phyloP scores from a whole-genome alignment of 2,329 filamentous ascomycete genomes.

The Hypoxylon sp. region DNA sequence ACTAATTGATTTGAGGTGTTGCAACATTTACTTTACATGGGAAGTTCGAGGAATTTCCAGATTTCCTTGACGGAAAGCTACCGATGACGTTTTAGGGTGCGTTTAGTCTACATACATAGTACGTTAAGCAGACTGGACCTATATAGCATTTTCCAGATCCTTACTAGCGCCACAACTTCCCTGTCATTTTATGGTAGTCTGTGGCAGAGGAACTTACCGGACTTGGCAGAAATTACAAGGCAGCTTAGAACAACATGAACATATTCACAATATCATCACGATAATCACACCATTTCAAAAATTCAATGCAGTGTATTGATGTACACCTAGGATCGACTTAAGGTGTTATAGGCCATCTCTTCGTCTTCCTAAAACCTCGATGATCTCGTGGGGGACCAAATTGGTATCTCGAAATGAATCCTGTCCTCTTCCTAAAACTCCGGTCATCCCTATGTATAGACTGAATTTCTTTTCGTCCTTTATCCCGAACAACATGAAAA shows the following conservation, averaged over 20 bases:
- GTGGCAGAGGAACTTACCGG: slow-evolving; percentile 13
- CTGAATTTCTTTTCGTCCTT: slow-evolving; percentile 37
- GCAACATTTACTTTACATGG: not conserved
- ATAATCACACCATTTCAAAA: not conserved
- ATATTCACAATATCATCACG: slow-evolving; percentile 8
- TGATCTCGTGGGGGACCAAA: slow-evolving; percentile 20
- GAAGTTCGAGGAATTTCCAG: slow-evolving; percentile 29
- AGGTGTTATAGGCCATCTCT: slow-evolving; percentile 27
- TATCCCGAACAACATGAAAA: slow-evolving; percentile 36
- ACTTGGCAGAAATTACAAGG: not conserved
- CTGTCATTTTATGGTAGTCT: slow-evolving; percentile 6
- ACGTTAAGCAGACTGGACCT: not conserved
- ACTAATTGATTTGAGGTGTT: slow-evolving; percentile 1
- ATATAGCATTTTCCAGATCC: slow-evolving; percentile 4
- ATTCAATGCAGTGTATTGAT: slow-evolving; percentile 38
- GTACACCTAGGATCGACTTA: slow-evolving; percentile 19
- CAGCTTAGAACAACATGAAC: not conserved
- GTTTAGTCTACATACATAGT: slow-evolving; percentile 11
- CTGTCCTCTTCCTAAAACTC: slow-evolving; percentile 41
- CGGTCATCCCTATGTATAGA: slow-evolving; percentile 32
- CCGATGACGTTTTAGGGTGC: slow-evolving; percentile 32
- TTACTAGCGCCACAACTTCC: slow-evolving; percentile 19
- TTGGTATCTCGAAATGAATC: slow-evolving; percentile 43
- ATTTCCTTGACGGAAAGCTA: slow-evolving; percentile 27
- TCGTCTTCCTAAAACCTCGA: slow-evolving; percentile 21